Percentiles rank a stretch among this genome's conserved stretches.
These are phyloP conservation scores for Fusarium bactridioides DNA, from an alignment of 2,329 filamentous ascomycete genomes.

Conservation along the genomic window DNA sequence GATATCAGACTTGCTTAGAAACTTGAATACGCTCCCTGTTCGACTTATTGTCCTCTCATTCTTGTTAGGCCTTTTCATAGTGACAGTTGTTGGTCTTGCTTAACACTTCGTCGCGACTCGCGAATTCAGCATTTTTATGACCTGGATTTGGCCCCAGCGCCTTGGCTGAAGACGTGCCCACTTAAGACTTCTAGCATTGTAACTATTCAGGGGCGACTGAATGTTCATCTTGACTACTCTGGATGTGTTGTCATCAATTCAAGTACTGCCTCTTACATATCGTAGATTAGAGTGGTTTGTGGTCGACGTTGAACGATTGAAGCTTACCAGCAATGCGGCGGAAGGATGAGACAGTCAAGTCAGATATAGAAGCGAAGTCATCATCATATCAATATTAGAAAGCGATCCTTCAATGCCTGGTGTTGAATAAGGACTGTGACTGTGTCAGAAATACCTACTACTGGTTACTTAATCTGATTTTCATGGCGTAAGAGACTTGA, in stretches of 20 bases:
- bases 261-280: not conserved
- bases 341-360: accelerated
- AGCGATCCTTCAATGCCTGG: accelerated
- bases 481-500: not conserved
- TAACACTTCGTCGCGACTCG: not conserved
- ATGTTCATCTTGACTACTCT: not conserved
- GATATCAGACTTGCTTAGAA: not conserved
- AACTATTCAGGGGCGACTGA: accelerated
- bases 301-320: not conserved
- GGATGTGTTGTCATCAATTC: not conserved
- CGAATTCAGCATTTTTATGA: too few relatives aligned
- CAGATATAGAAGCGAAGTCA: too few relatives aligned
- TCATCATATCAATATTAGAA: accelerated
- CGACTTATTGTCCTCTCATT: not conserved
- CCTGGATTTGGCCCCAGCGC: too few relatives aligned
- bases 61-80: accelerated
- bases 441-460: accelerated
- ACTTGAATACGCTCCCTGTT: not conserved
- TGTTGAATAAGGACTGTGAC: not conserved
- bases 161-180: accelerated
- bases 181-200: too few relatives aligned
- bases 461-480: accelerated
- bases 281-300: not conserved
- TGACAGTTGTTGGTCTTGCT: not conserved
- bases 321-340: accelerated